A percentile compares a stretch with the other conserved stretches of the same genome.
Conservation (phyloP, 345 rosid species). For the Citrus glauca region DNA sequence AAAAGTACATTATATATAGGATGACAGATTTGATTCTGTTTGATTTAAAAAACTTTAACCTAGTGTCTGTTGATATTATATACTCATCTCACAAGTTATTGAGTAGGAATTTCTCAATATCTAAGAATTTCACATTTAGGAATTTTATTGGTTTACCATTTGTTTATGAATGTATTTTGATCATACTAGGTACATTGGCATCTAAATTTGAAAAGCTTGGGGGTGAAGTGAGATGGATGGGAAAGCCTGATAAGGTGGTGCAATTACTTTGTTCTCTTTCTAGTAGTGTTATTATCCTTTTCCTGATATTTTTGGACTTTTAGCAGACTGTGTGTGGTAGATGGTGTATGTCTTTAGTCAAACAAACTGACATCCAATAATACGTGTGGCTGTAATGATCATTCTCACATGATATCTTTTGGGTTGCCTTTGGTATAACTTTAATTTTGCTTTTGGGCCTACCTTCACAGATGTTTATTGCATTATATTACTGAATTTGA, state of each 20-base stretch:
- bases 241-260: constrained; percentile 83
- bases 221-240: constrained; percentile 97
- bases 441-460: not conserved
- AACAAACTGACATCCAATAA: not conserved
- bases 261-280: not conserved
- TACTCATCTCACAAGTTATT: not conserved
- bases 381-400: not conserved
- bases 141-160: not conserved
- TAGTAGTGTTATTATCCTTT: not conserved
- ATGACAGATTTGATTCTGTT: not conserved
- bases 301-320: not conserved
- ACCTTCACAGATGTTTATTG: not conserved
- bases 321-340: not conserved
- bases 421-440: not conserved
- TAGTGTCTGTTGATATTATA: not conserved
- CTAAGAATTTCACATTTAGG: not conserved
- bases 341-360: not conserved
- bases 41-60: not conserved
- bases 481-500: not conserved
- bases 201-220: constrained; percentile 84
- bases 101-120: not conserved
- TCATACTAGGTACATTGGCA: constrained; percentile 63
- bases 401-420: not conserved
- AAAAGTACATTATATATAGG: not conserved
- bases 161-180: not conserved